Evolutionary conservation across 306 rosid species (phyloP).

Genomic region (Clitoria ternatea): DNA sequence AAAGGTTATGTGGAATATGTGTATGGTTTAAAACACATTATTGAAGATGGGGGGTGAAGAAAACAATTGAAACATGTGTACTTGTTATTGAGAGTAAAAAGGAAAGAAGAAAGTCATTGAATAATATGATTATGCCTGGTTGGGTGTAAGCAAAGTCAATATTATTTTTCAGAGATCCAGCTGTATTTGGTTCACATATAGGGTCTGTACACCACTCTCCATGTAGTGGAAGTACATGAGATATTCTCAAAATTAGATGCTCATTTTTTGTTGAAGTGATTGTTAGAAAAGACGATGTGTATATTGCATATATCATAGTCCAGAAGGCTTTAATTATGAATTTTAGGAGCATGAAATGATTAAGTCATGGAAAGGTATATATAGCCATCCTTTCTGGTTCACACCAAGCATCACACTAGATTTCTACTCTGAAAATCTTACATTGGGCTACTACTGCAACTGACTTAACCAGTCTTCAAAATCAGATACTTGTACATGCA

Average conservation of each 20-base stretch:
- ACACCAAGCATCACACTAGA: not conserved
- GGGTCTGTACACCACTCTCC: constrained; percentile 21
- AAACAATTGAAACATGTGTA: constrained; percentile 23
- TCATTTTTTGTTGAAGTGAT: constrained; percentile 26
- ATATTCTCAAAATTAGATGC: constrained; percentile 22
- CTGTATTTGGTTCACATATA: constrained; percentile 21
- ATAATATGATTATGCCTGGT: constrained; percentile 42
- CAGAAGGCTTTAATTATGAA: constrained; percentile 5
- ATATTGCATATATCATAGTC: not conserved
- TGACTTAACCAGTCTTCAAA: not conserved
- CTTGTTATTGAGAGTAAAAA: constrained; percentile 27
- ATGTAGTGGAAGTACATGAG: constrained; percentile 16
- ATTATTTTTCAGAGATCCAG: constrained; percentile 39
- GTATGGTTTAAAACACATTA: constrained; percentile 10
- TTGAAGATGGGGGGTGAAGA: not conserved
- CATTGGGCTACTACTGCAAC: not conserved
- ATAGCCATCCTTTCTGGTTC: constrained; percentile 22
- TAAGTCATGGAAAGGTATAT: constrained; percentile 12
- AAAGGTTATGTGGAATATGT: constrained; percentile 18
- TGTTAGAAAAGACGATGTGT: constrained; percentile 19
- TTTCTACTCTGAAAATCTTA: constrained; percentile 19
- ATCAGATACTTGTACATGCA: not conserved
- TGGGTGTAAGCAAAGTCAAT: constrained; percentile 41
- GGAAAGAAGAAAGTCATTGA: constrained; percentile 25
- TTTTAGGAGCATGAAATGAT: constrained; percentile 29